These are phyloP conservation scores for Gossypium davidsonii DNA, from an alignment of 441 rosid genomes.

Conservation along the genomic window DNA sequence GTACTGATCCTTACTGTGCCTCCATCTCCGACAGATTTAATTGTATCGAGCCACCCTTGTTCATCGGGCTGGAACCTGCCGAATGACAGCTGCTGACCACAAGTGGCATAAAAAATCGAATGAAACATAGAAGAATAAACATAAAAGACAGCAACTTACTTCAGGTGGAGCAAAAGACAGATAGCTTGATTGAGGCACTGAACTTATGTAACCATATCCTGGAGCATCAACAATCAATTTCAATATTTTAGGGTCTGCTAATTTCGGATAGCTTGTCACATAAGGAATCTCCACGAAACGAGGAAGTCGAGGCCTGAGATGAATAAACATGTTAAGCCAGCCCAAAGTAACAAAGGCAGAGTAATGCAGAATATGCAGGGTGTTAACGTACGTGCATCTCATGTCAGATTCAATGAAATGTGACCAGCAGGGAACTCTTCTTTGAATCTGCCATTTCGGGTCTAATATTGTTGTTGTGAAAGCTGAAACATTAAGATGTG, in stretches of 20 bases:
- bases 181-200: conserved; percentile 39
- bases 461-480: conserved; percentile 46
- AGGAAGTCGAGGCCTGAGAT: conserved; percentile 67
- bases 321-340: conserved; percentile 5
- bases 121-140: neutral
- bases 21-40: conserved; percentile 56
- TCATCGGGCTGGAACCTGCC: conserved; percentile 69
- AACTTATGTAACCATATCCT: conserved; percentile 27
- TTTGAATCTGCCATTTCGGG: conserved; percentile 64
- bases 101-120: conserved; percentile 17
- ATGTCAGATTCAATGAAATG: conserved; percentile 47
- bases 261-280: conserved; percentile 53
- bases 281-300: conserved; percentile 45
- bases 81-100: conserved; percentile 52
- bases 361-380: neutral
- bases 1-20: conserved; percentile 65
- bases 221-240: conserved; percentile 37
- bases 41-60: conserved; percentile 84
- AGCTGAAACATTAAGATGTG: conserved; percentile 47
- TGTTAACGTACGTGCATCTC: conserved; percentile 50
- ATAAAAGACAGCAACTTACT: conserved; percentile 28
- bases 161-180: conserved; percentile 92
- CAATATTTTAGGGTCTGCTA: conserved; percentile 56
- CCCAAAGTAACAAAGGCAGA: neutral
- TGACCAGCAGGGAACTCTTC: conserved; percentile 91